Evolutionary conservation across 305 asterid species (phyloP), one percentile per base, ranked within the genome.

Genomic region (Andrographis paniculata): DNA sequence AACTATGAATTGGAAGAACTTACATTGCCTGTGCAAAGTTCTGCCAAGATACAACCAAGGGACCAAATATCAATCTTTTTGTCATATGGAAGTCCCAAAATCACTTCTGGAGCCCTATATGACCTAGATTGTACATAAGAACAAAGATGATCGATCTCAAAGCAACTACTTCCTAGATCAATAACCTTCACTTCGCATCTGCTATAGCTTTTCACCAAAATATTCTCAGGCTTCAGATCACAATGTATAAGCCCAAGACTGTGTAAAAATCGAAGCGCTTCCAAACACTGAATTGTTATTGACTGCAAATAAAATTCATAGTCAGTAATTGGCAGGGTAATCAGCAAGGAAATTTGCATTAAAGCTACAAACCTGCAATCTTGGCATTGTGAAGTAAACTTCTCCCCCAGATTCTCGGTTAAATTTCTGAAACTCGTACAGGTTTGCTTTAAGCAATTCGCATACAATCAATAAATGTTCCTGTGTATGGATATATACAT

Each of bases 341-440:
- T 45, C 19, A 42, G 60, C 23, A 43, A 53, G 41, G 41, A 45
- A 20, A 48, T 28, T 15, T 48, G 46, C 44, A 46, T 61, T 31
- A 37, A 50, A 28, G 53, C 43, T 31, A 62, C 75, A 58, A 66
- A 91, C 99, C 95, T 91, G 96, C 56, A 91, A 76, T 60, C 99
- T 83, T 61, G 99, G 99, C 96, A 91, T 91, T 14, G 99, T 86
- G 66, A 91, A 91, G 77, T 91, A 91, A 54, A 86, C 99, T 68
- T 91, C 99, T 46, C 99, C 98, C 46, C 99, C 99, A 50, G 99
- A 83, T 77, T 91, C 99, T 71, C 96, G 70, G 72, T 89, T 89
- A 57, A 89, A 89, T 63, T 89, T 89, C 48, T 89, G 98, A 66
- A 89, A 89, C 68, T 89, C 98, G 7, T 89, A 89, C 17, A 89